These are phyloP conservation scores for Saccharata proteae DNA, from an alignment of 2,329 filamentous ascomycete genomes.

Conservation along the genomic window DNA sequence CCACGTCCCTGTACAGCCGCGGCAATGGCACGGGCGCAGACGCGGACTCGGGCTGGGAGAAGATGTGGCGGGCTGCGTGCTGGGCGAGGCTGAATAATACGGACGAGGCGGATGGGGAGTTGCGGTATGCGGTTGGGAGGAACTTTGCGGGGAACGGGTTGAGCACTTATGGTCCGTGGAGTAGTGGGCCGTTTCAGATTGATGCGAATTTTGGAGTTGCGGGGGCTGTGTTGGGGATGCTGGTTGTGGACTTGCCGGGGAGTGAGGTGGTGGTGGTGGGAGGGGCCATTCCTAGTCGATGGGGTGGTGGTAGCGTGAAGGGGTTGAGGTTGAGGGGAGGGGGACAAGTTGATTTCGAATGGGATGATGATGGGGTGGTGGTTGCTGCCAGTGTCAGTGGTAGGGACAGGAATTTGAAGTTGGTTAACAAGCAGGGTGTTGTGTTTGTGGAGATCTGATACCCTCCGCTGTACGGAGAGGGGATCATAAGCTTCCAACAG, in stretches of 20 bases:
- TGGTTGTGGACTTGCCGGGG: slow-evolving; percentile 35
- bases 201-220: slow-evolving; percentile 46
- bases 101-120: slow-evolving; percentile 34
- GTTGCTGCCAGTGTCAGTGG: slow-evolving; percentile 10
- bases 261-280: slow-evolving; percentile 20
- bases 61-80: slow-evolving; percentile 45
- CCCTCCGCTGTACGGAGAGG: no score
- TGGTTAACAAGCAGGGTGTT: slow-evolving; percentile 9
- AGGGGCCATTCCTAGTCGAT: slow-evolving; percentile 34
- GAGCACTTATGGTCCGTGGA: slow-evolving; percentile 37
- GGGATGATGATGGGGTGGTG: slow-evolving; percentile 29
- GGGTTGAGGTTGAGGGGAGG: slow-evolving; percentile 36
- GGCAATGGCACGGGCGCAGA: slow-evolving; percentile 36
- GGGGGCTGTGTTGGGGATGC: slow-evolving; percentile 39
- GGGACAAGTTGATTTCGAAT: slow-evolving; percentile 31
- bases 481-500: no score
- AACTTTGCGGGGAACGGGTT: slow-evolving; percentile 42
- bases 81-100: slow-evolving; percentile 45
- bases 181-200: slow-evolving; percentile 44
- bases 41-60: slow-evolving; percentile 45
- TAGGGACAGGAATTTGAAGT: slow-evolving; percentile 7
- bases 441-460: slow-evolving; percentile 2
- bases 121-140: slow-evolving; percentile 35
- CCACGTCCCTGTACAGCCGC: slow-evolving; percentile 33
- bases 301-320: slow-evolving; percentile 33